Percentiles rank a stretch among this genome's conserved stretches.
Evolutionary conservation across 2,329 filamentous ascomycete species (phyloP).

Genomic region (Xylaria sp.): DNA sequence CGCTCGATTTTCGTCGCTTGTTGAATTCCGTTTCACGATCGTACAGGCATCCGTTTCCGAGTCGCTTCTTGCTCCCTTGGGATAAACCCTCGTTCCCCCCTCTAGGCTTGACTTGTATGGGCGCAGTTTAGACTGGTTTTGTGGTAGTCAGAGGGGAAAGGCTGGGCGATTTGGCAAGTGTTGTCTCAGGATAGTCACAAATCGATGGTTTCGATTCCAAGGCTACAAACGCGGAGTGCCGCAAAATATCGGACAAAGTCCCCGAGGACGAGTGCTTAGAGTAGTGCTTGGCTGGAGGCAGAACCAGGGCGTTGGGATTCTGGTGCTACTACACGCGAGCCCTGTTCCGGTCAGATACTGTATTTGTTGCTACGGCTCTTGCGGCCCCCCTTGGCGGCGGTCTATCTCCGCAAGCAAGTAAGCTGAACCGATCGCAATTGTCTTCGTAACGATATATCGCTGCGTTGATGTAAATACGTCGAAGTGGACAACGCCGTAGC

Average conservation of each 20-base stretch:
- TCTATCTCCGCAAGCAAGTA: slow-evolving; percentile 13
- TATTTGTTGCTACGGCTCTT: slow-evolving; percentile 10
- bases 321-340: slow-evolving; percentile 13
- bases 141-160: not conserved
- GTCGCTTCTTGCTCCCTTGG: not conserved
- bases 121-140: slow-evolving; percentile 5
- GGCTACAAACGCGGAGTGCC: slow-evolving; percentile 9
- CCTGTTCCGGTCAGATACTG: slow-evolving; percentile 8
- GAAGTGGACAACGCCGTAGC: slow-evolving; percentile 26
- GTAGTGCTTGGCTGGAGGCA: slow-evolving; percentile 9
- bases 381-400: slow-evolving; percentile 11
- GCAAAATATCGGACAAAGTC: slow-evolving; percentile 17
- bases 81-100: slow-evolving; percentile 3
- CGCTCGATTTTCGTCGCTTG: not conserved
- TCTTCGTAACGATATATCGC: slow-evolving; percentile 24
- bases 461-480: slow-evolving; percentile 31
- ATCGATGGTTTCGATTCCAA: slow-evolving; percentile 13
- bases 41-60: not conserved
- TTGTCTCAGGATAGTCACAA: slow-evolving; percentile 4
- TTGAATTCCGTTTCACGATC: not conserved
- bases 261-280: slow-evolving; percentile 6
- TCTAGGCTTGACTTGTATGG: slow-evolving; percentile 7
- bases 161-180: not conserved
- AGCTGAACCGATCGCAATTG: slow-evolving; percentile 15
- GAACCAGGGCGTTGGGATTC: slow-evolving; percentile 12